Evolutionary conservation across 2,329 filamentous ascomycete genomes (phyloP).

Genomic region (Scedosporium apiospermum): DNA sequence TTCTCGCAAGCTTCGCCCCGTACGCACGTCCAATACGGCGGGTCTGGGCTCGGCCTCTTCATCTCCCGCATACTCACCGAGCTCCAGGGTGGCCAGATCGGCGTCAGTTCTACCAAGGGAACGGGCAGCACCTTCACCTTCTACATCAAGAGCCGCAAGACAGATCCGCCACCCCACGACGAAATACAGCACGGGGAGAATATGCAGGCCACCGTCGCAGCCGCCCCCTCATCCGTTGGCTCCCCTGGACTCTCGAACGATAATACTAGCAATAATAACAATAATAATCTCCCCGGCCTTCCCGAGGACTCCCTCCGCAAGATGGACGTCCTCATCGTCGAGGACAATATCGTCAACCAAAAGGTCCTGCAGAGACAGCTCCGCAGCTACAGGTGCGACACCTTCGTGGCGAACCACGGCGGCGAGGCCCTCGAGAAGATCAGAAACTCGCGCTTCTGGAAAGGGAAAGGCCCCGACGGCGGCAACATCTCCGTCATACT

Average conservation of each 20-base stretch:
- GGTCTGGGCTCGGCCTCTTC: slow-evolving; percentile 62
- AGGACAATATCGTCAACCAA: slow-evolving; percentile 61
- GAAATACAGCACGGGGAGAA: background rate
- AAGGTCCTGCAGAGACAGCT: slow-evolving; percentile 53
- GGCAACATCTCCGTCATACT: slow-evolving; percentile 57
- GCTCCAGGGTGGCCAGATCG: slow-evolving; percentile 69
- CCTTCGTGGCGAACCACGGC: slow-evolving; percentile 55
- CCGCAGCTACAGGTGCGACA: slow-evolving; percentile 49
- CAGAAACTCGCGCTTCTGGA: slow-evolving; percentile 47
- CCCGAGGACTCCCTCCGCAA: slow-evolving; percentile 18
- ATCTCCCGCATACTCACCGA: slow-evolving; percentile 69
- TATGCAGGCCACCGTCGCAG: slow-evolving; percentile 18
- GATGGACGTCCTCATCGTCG: slow-evolving; percentile 54
- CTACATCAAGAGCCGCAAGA: slow-evolving; percentile 61
- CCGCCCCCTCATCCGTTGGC: slow-evolving; percentile 1
- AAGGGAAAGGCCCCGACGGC: slow-evolving; percentile 33
- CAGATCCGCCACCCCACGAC: slow-evolving; percentile 13
- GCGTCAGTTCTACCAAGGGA: slow-evolving; percentile 57
- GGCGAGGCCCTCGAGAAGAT: slow-evolving; percentile 51
- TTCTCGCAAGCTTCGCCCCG: slow-evolving; percentile 60
- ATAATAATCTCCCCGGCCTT: background rate
- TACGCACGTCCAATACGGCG: slow-evolving; percentile 64
- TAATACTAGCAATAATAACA: background rate
- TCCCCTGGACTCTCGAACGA: too few relatives aligned
- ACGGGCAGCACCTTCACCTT: slow-evolving; percentile 68